Evolutionary conservation across 352 stramenopile species (phyloP).

Genomic region (Saprolegnia parasitica): DNA sequence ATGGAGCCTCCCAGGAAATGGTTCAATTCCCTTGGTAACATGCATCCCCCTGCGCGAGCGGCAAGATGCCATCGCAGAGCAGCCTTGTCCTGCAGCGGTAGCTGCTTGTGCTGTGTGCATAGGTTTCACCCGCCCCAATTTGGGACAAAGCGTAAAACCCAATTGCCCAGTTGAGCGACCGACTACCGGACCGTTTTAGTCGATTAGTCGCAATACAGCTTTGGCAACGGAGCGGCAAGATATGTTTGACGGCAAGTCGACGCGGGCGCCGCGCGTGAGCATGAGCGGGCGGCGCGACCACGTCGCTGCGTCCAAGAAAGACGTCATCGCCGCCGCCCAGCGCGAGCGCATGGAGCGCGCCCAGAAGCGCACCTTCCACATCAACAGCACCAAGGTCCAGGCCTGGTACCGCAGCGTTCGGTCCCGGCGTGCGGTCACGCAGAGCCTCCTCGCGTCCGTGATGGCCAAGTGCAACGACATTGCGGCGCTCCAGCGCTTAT

Average conservation of each 20-base stretch:
- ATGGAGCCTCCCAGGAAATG: too few relatives aligned
- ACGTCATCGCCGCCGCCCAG: conserved; percentile 13
- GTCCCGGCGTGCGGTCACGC: background rate
- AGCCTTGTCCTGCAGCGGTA: too few relatives aligned
- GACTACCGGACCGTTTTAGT: too few relatives aligned
- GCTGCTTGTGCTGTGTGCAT: too few relatives aligned
- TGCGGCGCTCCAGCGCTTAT: conserved; percentile 12
- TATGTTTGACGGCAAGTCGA: conserved; percentile 25
- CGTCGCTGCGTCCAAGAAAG: conserved; percentile 8
- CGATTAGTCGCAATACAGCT: too few relatives aligned
- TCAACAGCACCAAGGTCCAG: conserved; percentile 17
- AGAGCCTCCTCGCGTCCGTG: background rate
- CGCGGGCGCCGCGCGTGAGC: conserved; percentile 15
- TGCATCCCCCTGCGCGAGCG: too few relatives aligned
- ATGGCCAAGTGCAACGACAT: conserved; percentile 25
- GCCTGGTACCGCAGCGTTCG: conserved; percentile 20
- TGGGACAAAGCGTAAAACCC: too few relatives aligned
- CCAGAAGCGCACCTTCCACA: conserved; percentile 18
- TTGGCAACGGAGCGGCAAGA: background rate
- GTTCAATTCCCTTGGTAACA: too few relatives aligned
- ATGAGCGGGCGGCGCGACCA: background rate
- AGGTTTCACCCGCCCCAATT: too few relatives aligned
- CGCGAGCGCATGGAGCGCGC: conserved; percentile 13
- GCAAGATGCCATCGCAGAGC: too few relatives aligned
- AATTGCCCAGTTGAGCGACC: too few relatives aligned